Evolutionary conservation across 1,139 yeast genomes (phyloP).

Genomic region (Scheffersomyces lignicola): DNA sequence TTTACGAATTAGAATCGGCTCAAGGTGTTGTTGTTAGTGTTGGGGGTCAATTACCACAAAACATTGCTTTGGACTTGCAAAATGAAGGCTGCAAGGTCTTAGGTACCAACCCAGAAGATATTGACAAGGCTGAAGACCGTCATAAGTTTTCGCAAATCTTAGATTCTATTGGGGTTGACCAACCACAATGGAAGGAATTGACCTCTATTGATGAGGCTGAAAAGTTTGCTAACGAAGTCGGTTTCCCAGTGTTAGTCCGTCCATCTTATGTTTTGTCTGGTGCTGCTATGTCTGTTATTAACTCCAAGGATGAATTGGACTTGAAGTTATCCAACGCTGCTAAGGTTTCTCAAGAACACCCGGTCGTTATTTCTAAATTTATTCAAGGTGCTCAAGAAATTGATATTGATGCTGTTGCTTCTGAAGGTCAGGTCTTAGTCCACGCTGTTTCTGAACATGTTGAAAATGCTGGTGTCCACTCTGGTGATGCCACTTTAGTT

Average conservation of each 20-base stretch:
- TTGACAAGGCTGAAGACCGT: conserved; percentile 97
- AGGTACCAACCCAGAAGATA: conserved; percentile 94
- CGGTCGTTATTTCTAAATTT: conserved; percentile 95
- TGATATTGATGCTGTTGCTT: conserved; percentile 95
- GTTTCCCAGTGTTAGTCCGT: conserved; percentile 95
- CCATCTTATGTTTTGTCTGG: conserved; percentile 97
- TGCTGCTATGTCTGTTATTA: conserved; percentile 97
- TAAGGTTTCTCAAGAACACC: conserved; percentile 91
- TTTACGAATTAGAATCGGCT: conserved; percentile 87
- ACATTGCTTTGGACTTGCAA: conserved; percentile 86
- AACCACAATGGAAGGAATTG: conserved; percentile 97
- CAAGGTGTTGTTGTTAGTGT: conserved; percentile 93
- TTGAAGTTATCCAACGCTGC: conserved; percentile 82
- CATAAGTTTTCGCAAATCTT: conserved; percentile 94
- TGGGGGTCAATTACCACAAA: conserved; percentile 98
- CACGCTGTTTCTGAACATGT: conserved; percentile 98
- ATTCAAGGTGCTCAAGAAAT: conserved; percentile 95
- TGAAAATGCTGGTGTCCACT: conserved; percentile 98
- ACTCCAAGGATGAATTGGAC: conserved; percentile 74
- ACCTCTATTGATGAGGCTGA: conserved; percentile 86
- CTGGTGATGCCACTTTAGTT: conserved; percentile 96
- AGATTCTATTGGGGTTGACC: conserved; percentile 89
- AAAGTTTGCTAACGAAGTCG: conserved; percentile 78
- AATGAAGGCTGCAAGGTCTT: conserved; percentile 82
- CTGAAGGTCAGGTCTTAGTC: conserved; percentile 80